Conservation (phyloP, 345 rosid species). For the Salix caprea region DNA sequence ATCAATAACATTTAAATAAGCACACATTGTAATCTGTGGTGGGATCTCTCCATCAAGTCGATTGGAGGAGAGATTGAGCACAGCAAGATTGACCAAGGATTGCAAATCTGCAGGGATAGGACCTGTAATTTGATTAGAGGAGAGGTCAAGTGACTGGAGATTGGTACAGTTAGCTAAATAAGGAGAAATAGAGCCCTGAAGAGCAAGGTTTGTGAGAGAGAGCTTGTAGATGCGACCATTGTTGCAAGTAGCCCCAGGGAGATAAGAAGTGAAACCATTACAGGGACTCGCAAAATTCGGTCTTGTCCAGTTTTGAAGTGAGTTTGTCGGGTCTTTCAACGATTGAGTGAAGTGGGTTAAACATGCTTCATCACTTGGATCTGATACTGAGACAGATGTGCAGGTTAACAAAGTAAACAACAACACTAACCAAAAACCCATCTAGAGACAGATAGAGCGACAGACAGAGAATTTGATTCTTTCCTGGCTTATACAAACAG, state of each 20-base stretch:
- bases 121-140: constrained; percentile 74
- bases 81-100: constrained; percentile 73
- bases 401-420: constrained; percentile 29
- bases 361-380: constrained; percentile 71
- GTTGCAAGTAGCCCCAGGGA: constrained; percentile 81
- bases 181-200: constrained; percentile 80
- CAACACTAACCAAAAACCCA: constrained; percentile 22
- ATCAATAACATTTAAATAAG: constrained; percentile 86
- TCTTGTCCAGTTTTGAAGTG: constrained; percentile 81
- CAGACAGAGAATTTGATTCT: neutral
- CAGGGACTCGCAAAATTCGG: constrained; percentile 61
- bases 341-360: constrained; percentile 42
- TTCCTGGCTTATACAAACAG: neutral
- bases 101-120: constrained; percentile 70
- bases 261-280: constrained; percentile 60
- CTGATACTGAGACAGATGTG: constrained; percentile 38
- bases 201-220: constrained; percentile 64
- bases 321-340: constrained; percentile 60
- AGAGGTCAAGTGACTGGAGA: constrained; percentile 87
- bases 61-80: constrained; percentile 88
- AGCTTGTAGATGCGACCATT: constrained; percentile 93
- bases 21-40: constrained; percentile 63
- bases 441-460: constrained; percentile 14
- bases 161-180: constrained; percentile 77
- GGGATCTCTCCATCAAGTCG: constrained; percentile 71